Evolutionary conservation across 2,329 filamentous ascomycete species (phyloP), one percentile per base, ranked within the genome.

Genomic region (Phialophora expanda): DNA sequence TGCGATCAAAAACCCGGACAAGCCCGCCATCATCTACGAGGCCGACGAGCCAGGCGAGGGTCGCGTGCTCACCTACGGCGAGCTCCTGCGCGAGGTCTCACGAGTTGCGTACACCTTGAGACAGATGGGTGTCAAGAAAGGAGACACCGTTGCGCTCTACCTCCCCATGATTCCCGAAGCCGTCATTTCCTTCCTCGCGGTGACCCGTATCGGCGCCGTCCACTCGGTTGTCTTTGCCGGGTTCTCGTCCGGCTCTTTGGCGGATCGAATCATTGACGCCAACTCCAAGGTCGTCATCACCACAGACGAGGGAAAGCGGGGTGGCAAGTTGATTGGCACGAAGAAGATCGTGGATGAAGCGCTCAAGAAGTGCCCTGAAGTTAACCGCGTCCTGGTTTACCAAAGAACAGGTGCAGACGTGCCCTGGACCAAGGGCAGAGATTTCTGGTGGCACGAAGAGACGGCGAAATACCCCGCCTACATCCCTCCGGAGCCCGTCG

Each of bases 371-470:
- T 98, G 94, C 81, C 94, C 94, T 20, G 89, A 92, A 73, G 91
- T 99, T 71, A 87, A 84, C 50, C 88, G 91, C 79, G 91, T 92
- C 73, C 85, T 99, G 46, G 95, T 99, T 64, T 98, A 89, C 85
- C 94, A 96, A 86, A 91, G 95, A 74, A 99, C 95, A 44, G 94
- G 94, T 60, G 89, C 93, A 56, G 93, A 97, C 61, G 89, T 98
- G 22, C 93, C 94, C 70, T 94, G 90, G 91, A 96, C 92, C 60
- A 81, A 87, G 72, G 93, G 92, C 71, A 89, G 95, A 75, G 95
- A 99, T 80, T 85, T 87, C 76, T 99, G 95, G 95, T 99, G 95
- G 95, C 93, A 98, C 80, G 95, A 98, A 83, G 94, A 98, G 85
- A 89, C 94, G 62, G 92, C 96, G 78, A 98, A 97, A 84, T 98